Conservation (phyloP, 331 rosid species). For the Spiraea crenata region DNA sequence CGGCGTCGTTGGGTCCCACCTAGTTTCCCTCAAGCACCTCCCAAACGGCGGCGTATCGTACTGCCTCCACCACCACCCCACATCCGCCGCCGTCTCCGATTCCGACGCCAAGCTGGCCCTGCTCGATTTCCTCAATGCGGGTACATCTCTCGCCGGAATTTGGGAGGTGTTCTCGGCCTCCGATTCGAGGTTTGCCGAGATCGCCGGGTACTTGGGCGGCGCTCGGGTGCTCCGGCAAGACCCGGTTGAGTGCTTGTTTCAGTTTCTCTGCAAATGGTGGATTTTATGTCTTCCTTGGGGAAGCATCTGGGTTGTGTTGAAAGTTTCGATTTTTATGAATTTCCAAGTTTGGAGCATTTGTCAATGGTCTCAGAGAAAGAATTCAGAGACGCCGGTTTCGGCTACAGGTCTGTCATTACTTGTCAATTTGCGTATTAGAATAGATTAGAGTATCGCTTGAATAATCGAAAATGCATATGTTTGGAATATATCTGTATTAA, state of each 20-base stretch:
- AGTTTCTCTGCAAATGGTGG: no score
- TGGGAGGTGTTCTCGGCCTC: conserved; percentile 74
- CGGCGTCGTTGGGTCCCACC: conserved; percentile 73
- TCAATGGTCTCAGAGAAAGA: no score
- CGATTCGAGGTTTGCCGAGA: conserved; percentile 64
- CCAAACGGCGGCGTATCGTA: conserved; percentile 71
- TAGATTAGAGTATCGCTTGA: no score
- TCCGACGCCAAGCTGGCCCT: conserved; percentile 33
- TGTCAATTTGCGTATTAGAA: no score
- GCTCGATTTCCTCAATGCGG: conserved; percentile 70
- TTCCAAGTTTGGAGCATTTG: no score
- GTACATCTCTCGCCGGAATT: conserved; percentile 53
- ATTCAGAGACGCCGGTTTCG: no score
- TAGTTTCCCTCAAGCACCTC: conserved; percentile 72
- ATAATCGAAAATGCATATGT: no score
- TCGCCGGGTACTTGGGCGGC: conserved; percentile 58
- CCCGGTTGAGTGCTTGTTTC: conserved; percentile 87
- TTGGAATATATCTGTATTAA: no score
- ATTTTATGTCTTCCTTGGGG: no score
- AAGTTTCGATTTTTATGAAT: no score
- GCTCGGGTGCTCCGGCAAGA: conserved; percentile 90
- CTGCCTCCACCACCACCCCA: conserved; percentile 44
- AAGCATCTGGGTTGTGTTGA: no score
- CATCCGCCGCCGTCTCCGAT: conserved; percentile 17
- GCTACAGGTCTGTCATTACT: no score